Evolutionary conservation across 192 early-diverging fungal species (phyloP).

Genomic region (Coemansia sp.): DNA sequence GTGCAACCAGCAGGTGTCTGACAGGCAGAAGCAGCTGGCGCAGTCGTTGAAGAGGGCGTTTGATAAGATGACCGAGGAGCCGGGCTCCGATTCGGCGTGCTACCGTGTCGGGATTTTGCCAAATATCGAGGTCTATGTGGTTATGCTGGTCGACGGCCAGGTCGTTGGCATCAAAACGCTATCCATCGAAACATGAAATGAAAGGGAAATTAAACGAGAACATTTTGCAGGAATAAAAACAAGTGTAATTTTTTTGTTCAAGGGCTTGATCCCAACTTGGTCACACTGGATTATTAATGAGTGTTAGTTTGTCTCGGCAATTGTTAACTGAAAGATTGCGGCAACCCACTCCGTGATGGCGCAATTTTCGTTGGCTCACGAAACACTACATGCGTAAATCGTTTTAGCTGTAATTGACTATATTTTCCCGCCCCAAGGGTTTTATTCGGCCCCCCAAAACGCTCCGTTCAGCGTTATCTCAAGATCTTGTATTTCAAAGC

Average conservation of each 20-base stretch:
- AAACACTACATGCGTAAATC: background rate
- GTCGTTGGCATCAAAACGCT: conserved; percentile 46
- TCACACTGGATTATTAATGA: no score
- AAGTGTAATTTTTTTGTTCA: background rate
- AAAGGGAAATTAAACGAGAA: no score
- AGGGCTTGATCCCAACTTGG: no score
- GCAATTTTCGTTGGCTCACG: conserved; percentile 27
- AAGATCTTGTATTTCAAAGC: no score
- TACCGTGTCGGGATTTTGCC: conserved; percentile 43
- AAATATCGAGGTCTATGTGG: conserved; percentile 48
- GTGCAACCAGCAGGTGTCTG: conserved; percentile 36
- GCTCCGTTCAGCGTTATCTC: no score
- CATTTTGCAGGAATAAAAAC: no score
- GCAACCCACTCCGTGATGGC: conserved; percentile 18
- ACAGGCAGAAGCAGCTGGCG: conserved; percentile 34
- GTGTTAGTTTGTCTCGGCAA: no score
- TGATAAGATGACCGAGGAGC: conserved; percentile 3
- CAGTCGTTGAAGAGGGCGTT: conserved; percentile 26
- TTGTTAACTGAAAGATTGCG: no score
- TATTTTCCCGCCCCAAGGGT: background rate
- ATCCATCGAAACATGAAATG: conserved; percentile 46
- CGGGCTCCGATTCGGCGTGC: conserved; percentile 29
- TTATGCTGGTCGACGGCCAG: conserved; percentile 51
- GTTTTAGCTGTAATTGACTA: background rate
- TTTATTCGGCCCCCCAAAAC: no score